Evolutionary conservation across 2,329 filamentous ascomycete genomes (phyloP), one percentile per base, ranked within the genome.

Genomic region (Sclerotinia subarctica): DNA sequence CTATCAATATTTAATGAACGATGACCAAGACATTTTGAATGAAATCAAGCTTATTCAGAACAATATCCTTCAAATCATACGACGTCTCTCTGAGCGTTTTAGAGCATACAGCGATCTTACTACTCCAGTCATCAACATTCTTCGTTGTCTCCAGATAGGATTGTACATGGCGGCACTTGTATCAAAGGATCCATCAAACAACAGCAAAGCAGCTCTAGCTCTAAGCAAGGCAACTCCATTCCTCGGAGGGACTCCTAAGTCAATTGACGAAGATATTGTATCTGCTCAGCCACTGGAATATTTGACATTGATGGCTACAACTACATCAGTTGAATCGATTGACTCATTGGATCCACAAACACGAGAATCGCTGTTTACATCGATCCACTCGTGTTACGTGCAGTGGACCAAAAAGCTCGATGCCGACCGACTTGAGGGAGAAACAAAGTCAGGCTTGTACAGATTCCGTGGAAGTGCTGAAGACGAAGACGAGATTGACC

Each of bases 41-140:
- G 79, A 79, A 69, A 74, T 81, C 29, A 74, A 77, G 42, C 75
- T 84, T 19, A 70, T 85, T 44, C 82, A 82, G 62, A 80, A 82
- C 49, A 88, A 88, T 68, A 80, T 95, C n/a, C 80, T 82, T 8
- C 87, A 91, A 70, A 86, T 97, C 51, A 86, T 91, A 62, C 81
- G 84, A 66, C 86, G 94, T 56, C 83, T 99, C 10, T 84, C 83
- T 1, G 82, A 86, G 42, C 84, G 88, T 47, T 96, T 93, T 76
- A 85, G 88, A 51, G 88, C 88, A 19, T 98, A 97, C 74, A 91
- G 93, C 70, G 95, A 99, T 76, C 86, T 98, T 73, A 91, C 90
- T 0, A 83, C 86, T 56, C 94, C 93, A 5, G 85, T 93, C 15
- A 83, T 93, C 56, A 92, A 90, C 64, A 90, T 97, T 71, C 82